These are phyloP conservation scores for Psilocybe mexicana DNA, from an alignment of 1,284 basidiomycete genomes.

Conservation along the genomic window DNA sequence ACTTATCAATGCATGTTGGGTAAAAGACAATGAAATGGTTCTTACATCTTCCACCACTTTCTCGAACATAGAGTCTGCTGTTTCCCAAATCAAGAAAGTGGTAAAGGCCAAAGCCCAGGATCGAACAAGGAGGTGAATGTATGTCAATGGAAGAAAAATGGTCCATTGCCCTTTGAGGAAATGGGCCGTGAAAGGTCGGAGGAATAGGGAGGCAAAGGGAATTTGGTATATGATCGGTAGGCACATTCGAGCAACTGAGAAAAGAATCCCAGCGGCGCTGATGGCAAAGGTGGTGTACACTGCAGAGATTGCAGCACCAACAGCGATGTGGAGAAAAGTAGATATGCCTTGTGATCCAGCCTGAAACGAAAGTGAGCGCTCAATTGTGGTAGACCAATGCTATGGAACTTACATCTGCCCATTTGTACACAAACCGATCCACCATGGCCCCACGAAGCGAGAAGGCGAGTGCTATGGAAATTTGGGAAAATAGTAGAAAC, in stretches of 20 bases:
- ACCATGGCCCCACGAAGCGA: slow-evolving; percentile 55
- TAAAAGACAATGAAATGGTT: background rate
- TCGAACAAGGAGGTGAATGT: slow-evolving; percentile 46
- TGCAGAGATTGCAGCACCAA: slow-evolving; percentile 37
- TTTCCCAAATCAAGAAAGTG: slow-evolving; percentile 60
- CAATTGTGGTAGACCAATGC: background rate
- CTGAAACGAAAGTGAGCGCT: slow-evolving; percentile 8
- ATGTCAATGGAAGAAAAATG: slow-evolving; percentile 45
- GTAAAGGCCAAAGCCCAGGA: slow-evolving; percentile 51
- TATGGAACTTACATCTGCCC: slow-evolving; percentile 30
- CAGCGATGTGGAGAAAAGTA: slow-evolving; percentile 32
- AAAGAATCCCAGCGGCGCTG: slow-evolving; percentile 39
- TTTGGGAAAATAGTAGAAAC: slow-evolving; percentile 57
- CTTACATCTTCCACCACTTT: slow-evolving; percentile 43
- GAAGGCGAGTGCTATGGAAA: slow-evolving; percentile 45
- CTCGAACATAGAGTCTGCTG: slow-evolving; percentile 60
- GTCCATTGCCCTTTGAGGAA: slow-evolving; percentile 62
- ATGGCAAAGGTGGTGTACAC: slow-evolving; percentile 43
- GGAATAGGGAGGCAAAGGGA: slow-evolving; percentile 48
- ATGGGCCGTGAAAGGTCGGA: slow-evolving; percentile 62
- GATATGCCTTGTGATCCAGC: slow-evolving; percentile 21
- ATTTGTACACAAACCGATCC: slow-evolving; percentile 57
- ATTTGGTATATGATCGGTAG: slow-evolving; percentile 55
- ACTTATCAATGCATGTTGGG: background rate
- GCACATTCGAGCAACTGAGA: slow-evolving; percentile 44